Conservation (phyloP, 495 filamentous ascomycete genomes). For the Geoglossum glabrum region DNA sequence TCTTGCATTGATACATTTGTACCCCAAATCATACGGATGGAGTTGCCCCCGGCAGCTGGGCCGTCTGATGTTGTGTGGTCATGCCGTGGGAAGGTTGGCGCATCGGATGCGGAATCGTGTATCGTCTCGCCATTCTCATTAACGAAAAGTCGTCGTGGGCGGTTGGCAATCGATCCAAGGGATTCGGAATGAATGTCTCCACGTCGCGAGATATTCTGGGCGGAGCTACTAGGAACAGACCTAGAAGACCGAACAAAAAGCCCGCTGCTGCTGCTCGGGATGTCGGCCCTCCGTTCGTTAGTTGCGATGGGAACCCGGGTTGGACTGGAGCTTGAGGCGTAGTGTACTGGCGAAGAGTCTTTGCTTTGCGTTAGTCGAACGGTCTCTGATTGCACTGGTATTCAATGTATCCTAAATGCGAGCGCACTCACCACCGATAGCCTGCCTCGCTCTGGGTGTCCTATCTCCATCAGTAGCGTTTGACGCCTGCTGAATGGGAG, state of each 20-base stretch:
- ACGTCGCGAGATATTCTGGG: slow-evolving; percentile 33
- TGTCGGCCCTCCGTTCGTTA: slow-evolving; percentile 30
- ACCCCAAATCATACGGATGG: slow-evolving; percentile 81
- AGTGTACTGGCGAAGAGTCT: slow-evolving; percentile 86
- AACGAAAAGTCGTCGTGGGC: slow-evolving; percentile 54
- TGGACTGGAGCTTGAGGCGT: slow-evolving; percentile 72
- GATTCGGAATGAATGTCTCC: slow-evolving; percentile 69
- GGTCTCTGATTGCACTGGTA: not conserved
- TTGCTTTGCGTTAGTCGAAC: not conserved
- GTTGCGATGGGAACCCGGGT: slow-evolving; percentile 28
- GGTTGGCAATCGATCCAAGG: slow-evolving; percentile 39
- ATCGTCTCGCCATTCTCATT: slow-evolving; percentile 63
- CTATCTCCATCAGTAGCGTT: slow-evolving; percentile 39
- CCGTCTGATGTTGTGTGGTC: slow-evolving; percentile 84
- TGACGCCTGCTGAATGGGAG: slow-evolving; percentile 40
- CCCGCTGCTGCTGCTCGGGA: slow-evolving; percentile 57
- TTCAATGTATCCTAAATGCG: not conserved
- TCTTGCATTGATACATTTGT: slow-evolving; percentile 90
- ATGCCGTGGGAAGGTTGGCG: slow-evolving; percentile 66
- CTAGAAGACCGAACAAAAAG: slow-evolving; percentile 59
- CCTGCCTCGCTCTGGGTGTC: slow-evolving; percentile 50
- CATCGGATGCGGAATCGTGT: slow-evolving; percentile 40
- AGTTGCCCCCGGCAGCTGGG: slow-evolving; percentile 61
- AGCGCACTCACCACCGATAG: slow-evolving; percentile 40
- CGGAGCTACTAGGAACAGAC: slow-evolving; percentile 28